Evolutionary conservation across 495 filamentous ascomycete species (phyloP).

Genomic region (Glonium stellatum): DNA sequence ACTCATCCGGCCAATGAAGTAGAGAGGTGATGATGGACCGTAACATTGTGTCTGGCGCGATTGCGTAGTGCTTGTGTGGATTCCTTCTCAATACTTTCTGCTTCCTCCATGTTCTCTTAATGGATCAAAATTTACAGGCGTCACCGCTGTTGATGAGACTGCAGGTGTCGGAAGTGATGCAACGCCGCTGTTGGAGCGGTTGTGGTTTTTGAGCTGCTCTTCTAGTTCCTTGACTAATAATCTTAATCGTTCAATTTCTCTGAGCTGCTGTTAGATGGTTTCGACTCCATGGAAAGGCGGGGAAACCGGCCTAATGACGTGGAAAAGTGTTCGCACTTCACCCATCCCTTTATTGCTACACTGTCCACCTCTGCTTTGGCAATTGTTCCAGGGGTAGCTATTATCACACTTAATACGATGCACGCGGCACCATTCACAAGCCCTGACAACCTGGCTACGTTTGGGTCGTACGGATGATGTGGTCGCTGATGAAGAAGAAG

Average conservation of each 20-base stretch:
- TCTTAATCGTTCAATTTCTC: not conserved
- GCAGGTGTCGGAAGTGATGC: not conserved
- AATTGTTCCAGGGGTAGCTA: not conserved
- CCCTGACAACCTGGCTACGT: not conserved
- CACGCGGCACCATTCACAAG: constrained; percentile 1
- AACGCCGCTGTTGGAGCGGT: not conserved
- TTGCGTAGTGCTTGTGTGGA: not conserved
- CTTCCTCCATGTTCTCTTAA: not conserved
- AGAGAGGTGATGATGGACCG: not conserved
- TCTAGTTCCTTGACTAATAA: not conserved
- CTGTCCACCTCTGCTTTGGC: not conserved
- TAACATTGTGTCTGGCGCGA: not conserved
- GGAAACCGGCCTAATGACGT: not conserved
- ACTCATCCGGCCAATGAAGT: not conserved
- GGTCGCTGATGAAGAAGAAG: no score
- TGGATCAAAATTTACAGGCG: not conserved
- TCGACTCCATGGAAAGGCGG: not conserved
- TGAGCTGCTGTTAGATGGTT: not conserved
- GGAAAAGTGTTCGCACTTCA: not conserved
- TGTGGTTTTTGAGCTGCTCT: not conserved
- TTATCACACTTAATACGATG: not conserved
- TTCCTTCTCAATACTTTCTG: not conserved
- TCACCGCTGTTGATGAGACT: no score
- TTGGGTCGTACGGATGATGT: not conserved
- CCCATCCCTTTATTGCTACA: not conserved